Evolutionary conservation across 352 stramenopile species (phyloP).

Genomic region (Pythium angustatum): DNA sequence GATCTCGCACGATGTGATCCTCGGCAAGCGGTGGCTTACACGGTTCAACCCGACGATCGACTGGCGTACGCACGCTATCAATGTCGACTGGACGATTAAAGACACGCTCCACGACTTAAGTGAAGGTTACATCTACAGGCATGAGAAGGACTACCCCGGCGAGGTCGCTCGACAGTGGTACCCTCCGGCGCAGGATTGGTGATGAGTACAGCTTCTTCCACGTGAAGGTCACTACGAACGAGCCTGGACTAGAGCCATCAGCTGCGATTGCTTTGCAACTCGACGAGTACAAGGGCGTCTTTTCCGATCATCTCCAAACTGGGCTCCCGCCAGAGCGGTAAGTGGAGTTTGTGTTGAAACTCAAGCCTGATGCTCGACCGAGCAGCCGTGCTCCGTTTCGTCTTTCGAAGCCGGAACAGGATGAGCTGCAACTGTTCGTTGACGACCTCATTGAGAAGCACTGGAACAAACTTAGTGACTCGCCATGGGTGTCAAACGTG

Average conservation of each 20-base stretch:
- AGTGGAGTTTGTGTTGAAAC: constrained; percentile 21
- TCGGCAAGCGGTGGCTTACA: constrained; percentile 24
- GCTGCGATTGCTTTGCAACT: not conserved
- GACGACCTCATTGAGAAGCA: constrained; percentile 17
- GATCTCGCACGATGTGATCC: constrained; percentile 18
- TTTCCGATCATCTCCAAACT: not conserved
- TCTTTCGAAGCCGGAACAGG: constrained; percentile 22
- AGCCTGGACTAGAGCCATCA: not conserved
- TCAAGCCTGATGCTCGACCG: constrained; percentile 23
- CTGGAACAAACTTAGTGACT: constrained; percentile 20
- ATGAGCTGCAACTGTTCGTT: constrained; percentile 11
- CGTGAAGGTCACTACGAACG: not conserved
- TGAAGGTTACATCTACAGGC: not conserved
- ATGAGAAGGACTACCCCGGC: not conserved
- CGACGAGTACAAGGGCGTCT: not conserved
- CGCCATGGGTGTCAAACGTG: constrained; percentile 29
- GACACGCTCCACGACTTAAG: not conserved
- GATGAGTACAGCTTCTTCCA: constrained; percentile 1
- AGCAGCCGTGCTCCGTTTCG: constrained; percentile 20
- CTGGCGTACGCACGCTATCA: constrained; percentile 22
- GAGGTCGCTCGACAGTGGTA: not conserved
- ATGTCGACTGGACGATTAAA: not conserved
- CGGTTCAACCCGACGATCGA: constrained; percentile 23
- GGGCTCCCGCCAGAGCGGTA: constrained; percentile 2
- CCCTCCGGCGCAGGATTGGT: too few relatives aligned